phyloP scores from a whole-genome alignment of 2,329 filamentous ascomycete species.

The Akanthomyces dipterigenus region DNA sequence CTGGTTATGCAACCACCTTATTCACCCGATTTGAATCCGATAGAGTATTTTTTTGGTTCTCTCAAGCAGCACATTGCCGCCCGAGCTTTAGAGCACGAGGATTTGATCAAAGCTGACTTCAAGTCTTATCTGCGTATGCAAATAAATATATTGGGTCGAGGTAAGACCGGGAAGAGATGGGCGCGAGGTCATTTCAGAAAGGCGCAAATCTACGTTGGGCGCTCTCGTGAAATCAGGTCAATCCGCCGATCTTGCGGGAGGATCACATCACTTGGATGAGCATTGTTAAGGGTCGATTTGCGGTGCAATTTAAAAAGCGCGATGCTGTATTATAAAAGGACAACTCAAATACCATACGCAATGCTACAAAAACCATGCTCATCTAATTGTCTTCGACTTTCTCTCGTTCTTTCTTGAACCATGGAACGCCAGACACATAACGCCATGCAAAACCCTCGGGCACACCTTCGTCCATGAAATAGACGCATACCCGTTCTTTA shows the following conservation, averaged over 20 bases:
- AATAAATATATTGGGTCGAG: slow-evolving; percentile 13
- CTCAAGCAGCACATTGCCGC: slow-evolving; percentile 16
- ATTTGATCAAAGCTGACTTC: slow-evolving; percentile 18
- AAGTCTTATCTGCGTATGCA: slow-evolving; percentile 18
- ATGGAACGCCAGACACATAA: slow-evolving; percentile 6
- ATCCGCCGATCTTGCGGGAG: neutral
- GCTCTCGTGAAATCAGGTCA: neutral
- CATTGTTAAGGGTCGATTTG: too few species aligned
- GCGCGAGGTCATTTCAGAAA: slow-evolving; percentile 16
- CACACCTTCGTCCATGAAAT: slow-evolving; percentile 9
- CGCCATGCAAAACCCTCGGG: slow-evolving; percentile 11
- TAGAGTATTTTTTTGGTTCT: slow-evolving; percentile 16
- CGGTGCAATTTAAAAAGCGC: too few species aligned
- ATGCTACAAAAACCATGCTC: too few species aligned
- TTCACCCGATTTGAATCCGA: slow-evolving; percentile 13
- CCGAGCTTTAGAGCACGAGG: slow-evolving; percentile 14
- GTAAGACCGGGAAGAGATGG: slow-evolving; percentile 11
- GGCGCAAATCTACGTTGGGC: neutral
- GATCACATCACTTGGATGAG: neutral
- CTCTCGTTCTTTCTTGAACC: slow-evolving; percentile 6
- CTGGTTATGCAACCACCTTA: slow-evolving; percentile 13
- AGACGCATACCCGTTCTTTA: slow-evolving; percentile 9
- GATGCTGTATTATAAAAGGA: neutral
- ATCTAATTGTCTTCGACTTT: neutral
- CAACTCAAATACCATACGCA: neutral